Percentiles rank a stretch among this genome's conserved stretches.
Conservation (phyloP, 495 filamentous ascomycete species). For the Talaromyces proteolyticus region DNA sequence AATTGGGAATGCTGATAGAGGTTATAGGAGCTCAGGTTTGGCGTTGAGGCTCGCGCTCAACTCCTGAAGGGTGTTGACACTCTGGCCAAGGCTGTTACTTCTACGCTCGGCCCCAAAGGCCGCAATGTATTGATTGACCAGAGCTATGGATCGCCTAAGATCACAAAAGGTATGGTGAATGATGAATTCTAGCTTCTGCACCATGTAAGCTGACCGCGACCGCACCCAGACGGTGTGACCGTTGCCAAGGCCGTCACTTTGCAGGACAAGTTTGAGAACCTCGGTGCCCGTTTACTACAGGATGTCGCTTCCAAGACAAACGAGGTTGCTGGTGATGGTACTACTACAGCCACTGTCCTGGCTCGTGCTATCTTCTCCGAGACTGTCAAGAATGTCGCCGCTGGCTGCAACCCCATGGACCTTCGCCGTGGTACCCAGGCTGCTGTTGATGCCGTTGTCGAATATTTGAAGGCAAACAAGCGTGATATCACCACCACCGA, state of each 20-base stretch:
- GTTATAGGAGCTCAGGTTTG: slow-evolving; percentile 90
- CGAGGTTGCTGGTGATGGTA: slow-evolving; percentile 97
- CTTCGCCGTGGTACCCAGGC: slow-evolving; percentile 93
- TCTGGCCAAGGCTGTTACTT: slow-evolving; percentile 91
- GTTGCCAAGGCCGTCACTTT: slow-evolving; percentile 88
- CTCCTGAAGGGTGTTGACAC: slow-evolving; percentile 95
- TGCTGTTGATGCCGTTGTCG: slow-evolving; percentile 88
- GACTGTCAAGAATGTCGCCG: slow-evolving; percentile 99
- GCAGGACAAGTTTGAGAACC: slow-evolving; percentile 99
- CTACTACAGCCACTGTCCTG: slow-evolving; percentile 94
- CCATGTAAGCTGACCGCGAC: slow-evolving; percentile 23
- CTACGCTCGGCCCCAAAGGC: slow-evolving; percentile 95
- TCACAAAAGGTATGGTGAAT: slow-evolving; percentile 89
- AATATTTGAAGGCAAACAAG: slow-evolving; percentile 90
- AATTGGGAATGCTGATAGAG: slow-evolving; percentile 1
- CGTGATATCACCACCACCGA: slow-evolving; percentile 94
- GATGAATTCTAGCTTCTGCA: background rate
- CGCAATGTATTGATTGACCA: slow-evolving; percentile 98
- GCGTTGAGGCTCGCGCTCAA: slow-evolving; percentile 84
- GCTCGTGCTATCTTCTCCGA: slow-evolving; percentile 99
- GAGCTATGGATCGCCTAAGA: slow-evolving; percentile 96
- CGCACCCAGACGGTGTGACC: slow-evolving; percentile 97
- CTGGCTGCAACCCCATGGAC: slow-evolving; percentile 99
- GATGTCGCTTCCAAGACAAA: slow-evolving; percentile 99
- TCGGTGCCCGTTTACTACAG: slow-evolving; percentile 92